Conservation (phyloP, 805 yeast genomes). For the Cyberlindnera galapagoensis region DNA sequence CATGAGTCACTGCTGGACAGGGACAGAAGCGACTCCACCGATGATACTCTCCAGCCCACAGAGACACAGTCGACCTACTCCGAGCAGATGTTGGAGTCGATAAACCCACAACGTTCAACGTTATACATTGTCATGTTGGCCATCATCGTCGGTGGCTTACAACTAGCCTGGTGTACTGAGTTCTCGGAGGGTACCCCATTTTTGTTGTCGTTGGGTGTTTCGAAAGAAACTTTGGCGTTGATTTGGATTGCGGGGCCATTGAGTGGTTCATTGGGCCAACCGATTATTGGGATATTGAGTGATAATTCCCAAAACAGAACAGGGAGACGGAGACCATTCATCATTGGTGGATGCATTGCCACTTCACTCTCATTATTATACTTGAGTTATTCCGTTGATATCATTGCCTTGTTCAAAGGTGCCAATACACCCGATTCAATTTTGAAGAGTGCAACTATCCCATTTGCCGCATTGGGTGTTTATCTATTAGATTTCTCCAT, state of each 20-base stretch:
- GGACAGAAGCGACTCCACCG: too few species aligned
- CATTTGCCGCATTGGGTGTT: conserved; percentile 47
- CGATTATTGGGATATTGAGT: conserved; percentile 51
- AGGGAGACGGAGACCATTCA: conserved; percentile 54
- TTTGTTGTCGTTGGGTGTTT: conserved; percentile 52
- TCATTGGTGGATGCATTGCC: conserved; percentile 46
- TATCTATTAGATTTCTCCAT: conserved; percentile 52
- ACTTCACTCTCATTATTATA: conserved; percentile 39
- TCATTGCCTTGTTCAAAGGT: conserved; percentile 29
- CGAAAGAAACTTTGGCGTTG: conserved; percentile 47
- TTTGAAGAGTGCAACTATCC: conserved; percentile 31
- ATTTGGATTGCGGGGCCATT: conserved; percentile 67
- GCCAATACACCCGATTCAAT: conserved; percentile 15
- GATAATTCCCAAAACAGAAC: conserved; percentile 39
- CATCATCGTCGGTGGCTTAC: conserved; percentile 48
- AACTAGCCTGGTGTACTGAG: conserved; percentile 61
- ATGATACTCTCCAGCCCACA: too few species aligned
- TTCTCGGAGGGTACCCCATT: conserved; percentile 60
- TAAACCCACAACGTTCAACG: conserved; percentile 40
- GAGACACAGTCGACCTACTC: too few species aligned
- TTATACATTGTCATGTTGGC: conserved; percentile 40
- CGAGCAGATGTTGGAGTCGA: too few species aligned
- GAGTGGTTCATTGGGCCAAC: conserved; percentile 59
- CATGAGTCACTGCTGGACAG: too few species aligned
- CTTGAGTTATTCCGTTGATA: conserved; percentile 38